These are phyloP conservation scores for Phialophora tarda DNA, from an alignment of 2,329 filamentous ascomycete genomes.

Conservation along the genomic window DNA sequence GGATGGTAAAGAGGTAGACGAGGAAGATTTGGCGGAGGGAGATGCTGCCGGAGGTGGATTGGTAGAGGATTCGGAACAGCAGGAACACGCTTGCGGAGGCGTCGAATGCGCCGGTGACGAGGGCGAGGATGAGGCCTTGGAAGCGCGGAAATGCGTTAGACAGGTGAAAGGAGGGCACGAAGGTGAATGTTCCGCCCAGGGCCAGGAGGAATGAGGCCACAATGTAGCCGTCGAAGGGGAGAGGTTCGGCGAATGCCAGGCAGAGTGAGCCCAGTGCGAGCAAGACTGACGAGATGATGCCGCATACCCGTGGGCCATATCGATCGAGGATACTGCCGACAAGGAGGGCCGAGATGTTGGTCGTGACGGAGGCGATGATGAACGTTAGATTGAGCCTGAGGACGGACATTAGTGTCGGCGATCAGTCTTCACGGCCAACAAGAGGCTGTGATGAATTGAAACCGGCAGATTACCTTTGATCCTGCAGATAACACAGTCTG, in stretches of 20 bases:
- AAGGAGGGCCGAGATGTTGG: conserved; percentile 83
- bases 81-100: conserved; percentile 80
- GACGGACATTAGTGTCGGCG: background rate
- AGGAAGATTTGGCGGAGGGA: conserved; percentile 71
- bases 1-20: conserved; percentile 69
- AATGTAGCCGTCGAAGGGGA: conserved; percentile 76
- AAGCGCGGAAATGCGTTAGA: conserved; percentile 79
- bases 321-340: conserved; percentile 84
- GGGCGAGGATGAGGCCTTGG: conserved; percentile 75
- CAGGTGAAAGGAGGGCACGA: conserved; percentile 81
- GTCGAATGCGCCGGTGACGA: conserved; percentile 82
- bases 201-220: conserved; percentile 75
- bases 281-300: conserved; percentile 70
- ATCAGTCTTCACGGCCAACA: background rate
- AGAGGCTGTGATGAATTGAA: background rate
- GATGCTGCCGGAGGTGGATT: conserved; percentile 53
- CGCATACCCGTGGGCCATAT: conserved; percentile 78
- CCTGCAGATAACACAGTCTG: conserved; percentile 62
- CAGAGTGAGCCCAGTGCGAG: conserved; percentile 71
- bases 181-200: conserved; percentile 78
- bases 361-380: conserved; percentile 83
- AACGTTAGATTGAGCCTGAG: conserved; percentile 82
- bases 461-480: conserved; percentile 50
- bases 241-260: conserved; percentile 69
- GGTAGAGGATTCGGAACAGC: conserved; percentile 74